Evolutionary conservation across 2,329 filamentous ascomycete species (phyloP).

Genomic region (Ceratocystis eucalypticola): DNA sequence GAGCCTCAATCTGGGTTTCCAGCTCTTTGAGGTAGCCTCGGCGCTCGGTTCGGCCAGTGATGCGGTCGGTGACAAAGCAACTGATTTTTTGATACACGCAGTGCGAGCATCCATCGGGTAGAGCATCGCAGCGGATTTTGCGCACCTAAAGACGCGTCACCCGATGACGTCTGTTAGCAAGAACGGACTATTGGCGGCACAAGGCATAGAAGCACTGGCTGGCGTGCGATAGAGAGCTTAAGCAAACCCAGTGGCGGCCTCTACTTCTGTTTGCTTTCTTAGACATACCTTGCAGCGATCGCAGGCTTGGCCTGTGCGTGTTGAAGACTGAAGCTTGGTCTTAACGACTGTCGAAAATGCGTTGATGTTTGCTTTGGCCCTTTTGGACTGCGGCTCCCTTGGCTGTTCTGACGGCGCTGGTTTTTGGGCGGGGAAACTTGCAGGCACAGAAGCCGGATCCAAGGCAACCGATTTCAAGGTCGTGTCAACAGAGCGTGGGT

Average conservation of each 20-base stretch:
- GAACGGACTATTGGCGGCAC: too few relatives aligned
- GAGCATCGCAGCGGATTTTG: slow-evolving; percentile 77
- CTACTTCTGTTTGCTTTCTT: slow-evolving; percentile 25
- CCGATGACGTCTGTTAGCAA: slow-evolving; percentile 14
- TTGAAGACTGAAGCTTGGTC: slow-evolving; percentile 41
- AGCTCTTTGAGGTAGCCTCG: slow-evolving; percentile 66
- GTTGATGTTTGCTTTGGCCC: slow-evolving; percentile 24
- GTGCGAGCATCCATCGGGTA: slow-evolving; percentile 68
- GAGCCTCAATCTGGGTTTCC: slow-evolving; percentile 55
- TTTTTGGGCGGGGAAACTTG: background rate
- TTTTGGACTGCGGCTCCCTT: background rate
- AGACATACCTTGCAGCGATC: slow-evolving; percentile 60
- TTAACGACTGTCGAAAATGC: slow-evolving; percentile 45
- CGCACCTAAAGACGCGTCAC: slow-evolving; percentile 42
- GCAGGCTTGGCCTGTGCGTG: slow-evolving; percentile 68
- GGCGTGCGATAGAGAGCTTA: slow-evolving; percentile 6
- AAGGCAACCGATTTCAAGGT: background rate
- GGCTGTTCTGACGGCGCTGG: background rate
- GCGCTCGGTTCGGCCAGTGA: slow-evolving; percentile 66
- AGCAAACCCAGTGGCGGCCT: background rate
- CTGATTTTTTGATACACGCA: slow-evolving; percentile 63
- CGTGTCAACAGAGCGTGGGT: background rate
- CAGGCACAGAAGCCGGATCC: background rate
- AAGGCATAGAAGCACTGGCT: slow-evolving; percentile 19
- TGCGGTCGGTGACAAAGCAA: slow-evolving; percentile 76